Evolutionary conservation across 441 rosid species (phyloP).

Genomic region (Mallotus japonicus): DNA sequence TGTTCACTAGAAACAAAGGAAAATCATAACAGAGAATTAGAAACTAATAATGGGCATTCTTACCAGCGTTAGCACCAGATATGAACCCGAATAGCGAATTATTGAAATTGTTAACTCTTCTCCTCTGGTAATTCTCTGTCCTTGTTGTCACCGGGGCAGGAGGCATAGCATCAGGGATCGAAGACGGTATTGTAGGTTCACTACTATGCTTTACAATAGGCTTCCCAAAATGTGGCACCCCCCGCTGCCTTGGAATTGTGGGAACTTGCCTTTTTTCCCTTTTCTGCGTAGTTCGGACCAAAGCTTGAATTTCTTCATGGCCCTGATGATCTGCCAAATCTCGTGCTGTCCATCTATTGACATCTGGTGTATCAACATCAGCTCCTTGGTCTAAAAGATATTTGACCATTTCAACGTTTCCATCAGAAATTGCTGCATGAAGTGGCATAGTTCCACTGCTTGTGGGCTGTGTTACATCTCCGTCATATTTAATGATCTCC

Average conservation of each 20-base stretch:
- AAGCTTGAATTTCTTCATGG: slow-evolving; percentile 50
- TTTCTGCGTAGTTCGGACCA: slow-evolving; percentile 37
- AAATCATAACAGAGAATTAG: neutral
- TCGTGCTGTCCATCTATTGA: slow-evolving; percentile 75
- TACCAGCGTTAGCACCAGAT: slow-evolving; percentile 62
- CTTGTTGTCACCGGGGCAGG: slow-evolving; percentile 31
- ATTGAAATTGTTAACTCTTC: slow-evolving; percentile 46
- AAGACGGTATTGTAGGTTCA: slow-evolving; percentile 51
- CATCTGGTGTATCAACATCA: slow-evolving; percentile 63
- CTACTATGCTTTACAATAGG: slow-evolving; percentile 52
- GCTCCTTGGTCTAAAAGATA: slow-evolving; percentile 78
- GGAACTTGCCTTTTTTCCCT: slow-evolving; percentile 25
- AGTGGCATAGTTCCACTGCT: slow-evolving; percentile 59
- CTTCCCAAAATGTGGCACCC: slow-evolving; percentile 29
- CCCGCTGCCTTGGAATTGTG: slow-evolving; percentile 19
- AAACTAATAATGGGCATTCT: slow-evolving; percentile 3
- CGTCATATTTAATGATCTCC: slow-evolving; percentile 52
- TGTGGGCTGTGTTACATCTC: slow-evolving; percentile 52
- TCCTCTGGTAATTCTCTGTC: slow-evolving; percentile 36
- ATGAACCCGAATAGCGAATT: slow-evolving; percentile 78
- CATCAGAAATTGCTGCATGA: slow-evolving; percentile 75
- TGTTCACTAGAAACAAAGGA: slow-evolving; percentile 1
- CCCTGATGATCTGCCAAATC: slow-evolving; percentile 84
- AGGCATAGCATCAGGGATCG: slow-evolving; percentile 18
- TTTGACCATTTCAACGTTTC: slow-evolving; percentile 62